These are phyloP conservation scores for Plectosphaerella sp. DNA, from an alignment of 2,329 filamentous ascomycete genomes.

Conservation along the genomic window DNA sequence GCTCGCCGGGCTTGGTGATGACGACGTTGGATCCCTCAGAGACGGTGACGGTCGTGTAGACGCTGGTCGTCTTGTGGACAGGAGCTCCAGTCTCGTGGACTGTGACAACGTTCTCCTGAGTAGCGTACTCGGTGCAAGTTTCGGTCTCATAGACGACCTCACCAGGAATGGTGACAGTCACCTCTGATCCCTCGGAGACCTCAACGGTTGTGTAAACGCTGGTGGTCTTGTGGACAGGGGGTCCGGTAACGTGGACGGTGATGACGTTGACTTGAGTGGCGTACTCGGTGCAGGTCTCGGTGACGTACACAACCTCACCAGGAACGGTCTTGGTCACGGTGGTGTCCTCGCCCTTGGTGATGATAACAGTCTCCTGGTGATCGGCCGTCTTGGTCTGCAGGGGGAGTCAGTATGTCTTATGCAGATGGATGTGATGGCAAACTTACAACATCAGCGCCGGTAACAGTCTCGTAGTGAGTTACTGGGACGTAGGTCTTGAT, in stretches of 20 bases:
- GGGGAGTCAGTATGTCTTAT: conserved; percentile 28
- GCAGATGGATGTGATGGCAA: conserved; percentile 24
- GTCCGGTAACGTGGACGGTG: conserved; percentile 23
- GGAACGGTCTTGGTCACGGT: conserved; percentile 38
- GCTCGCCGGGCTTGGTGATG: conserved; percentile 28
- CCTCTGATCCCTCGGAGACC: conserved; percentile 21
- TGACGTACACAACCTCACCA: conserved; percentile 32
- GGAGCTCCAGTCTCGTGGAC: conserved; percentile 11
- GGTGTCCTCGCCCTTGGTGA: conserved; percentile 40
- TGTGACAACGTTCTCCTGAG: conserved; percentile 22
- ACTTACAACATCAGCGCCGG: conserved; percentile 24
- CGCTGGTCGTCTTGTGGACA: conserved; percentile 18
- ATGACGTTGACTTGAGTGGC: conserved; percentile 10
- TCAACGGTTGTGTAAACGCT: conserved; percentile 39
- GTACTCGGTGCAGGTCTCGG: conserved; percentile 22
- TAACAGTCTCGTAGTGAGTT: conserved; percentile 27
- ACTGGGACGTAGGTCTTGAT: conserved; percentile 24
- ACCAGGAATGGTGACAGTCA: conserved; percentile 28
- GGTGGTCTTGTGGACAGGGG: conserved; percentile 30
- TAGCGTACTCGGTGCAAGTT: conserved; percentile 35
- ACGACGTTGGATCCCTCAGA: conserved; percentile 37
- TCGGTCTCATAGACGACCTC: conserved; percentile 30
- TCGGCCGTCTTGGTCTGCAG: conserved; percentile 31
- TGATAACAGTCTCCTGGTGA: conserved; percentile 33
- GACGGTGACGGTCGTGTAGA: conserved; percentile 31